Base-by-base conservation (phyloP, 2,329 filamentous ascomycete genomes). In the Fusarium sp. region DNA sequence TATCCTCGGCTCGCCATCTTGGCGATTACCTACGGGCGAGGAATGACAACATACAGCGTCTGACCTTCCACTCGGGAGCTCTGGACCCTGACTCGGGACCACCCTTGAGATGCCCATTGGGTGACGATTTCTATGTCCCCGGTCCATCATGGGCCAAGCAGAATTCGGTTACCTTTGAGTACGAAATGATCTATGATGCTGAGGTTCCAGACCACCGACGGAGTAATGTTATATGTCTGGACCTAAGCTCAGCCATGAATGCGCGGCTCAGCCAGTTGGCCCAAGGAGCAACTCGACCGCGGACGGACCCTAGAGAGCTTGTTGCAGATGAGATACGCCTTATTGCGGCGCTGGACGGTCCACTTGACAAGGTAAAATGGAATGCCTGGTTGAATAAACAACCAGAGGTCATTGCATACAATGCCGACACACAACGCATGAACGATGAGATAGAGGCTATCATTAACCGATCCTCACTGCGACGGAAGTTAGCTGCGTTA, bases 31-130 rank as follows among this genome's bases (percentile, higher is more conserved):
- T 63, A 27, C 34, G 40, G 7, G 40, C 41, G 31, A 47, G 60
- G 11, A 63, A 63, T 27, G n/a, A 28, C 5, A 58, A 53, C 4
- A 53, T 63, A n/a, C 60, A 58, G 30, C 54, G 31, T 16, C 8
- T 63, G n/a, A 54, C 54, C 4, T 3, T 63, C 15, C 60, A 63
- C 41, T 58, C 53, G 5, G 60, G 60, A n/a, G 39, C 39, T 30
- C 37, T 18, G 6, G 9, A 8, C 31, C 47, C 41, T 23, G 6
- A 5, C 7, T 27, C 41, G 5, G 41, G 18, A 44, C 18, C 23
- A 10, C 41, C 10, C 11, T 27, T 18, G 5, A 44, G 12, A n/a
- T 12, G 11, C 31, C 31, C 13, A 11, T 28, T 44, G 10, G 51
- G 36, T 13, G 18, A 10, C 7, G 51, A 54, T 41, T n/a, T 40